Conservation (phyloP, 2,329 filamentous ascomycete genomes). For the Endocalyx cinctus region DNA sequence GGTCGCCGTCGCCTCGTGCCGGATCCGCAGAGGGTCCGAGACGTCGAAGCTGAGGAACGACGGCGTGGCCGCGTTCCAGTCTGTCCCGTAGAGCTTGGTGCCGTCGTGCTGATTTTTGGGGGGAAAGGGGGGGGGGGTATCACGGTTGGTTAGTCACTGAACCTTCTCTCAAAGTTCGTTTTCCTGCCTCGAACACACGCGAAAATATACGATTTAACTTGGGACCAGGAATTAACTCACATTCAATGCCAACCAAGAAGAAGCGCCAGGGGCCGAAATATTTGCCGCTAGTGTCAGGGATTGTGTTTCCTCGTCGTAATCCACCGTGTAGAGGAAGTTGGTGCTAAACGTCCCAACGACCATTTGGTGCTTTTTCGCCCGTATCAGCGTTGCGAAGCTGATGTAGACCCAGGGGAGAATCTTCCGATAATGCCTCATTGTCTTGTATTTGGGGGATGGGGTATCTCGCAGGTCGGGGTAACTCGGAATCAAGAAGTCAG, state of each 20-base stretch:
- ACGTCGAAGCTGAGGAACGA: conserved; percentile 24
- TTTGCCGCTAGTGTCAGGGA: conserved; percentile 18
- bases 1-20: conserved; percentile 11
- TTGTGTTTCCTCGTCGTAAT: conserved; percentile 24
- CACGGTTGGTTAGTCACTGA: conserved; percentile 2
- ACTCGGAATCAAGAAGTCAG: too few relatives aligned
- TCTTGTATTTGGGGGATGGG: too few relatives aligned
- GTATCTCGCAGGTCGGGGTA: too few relatives aligned
- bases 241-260: conserved; percentile 27
- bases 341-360: conserved; percentile 27
- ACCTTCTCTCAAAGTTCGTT: too few relatives aligned
- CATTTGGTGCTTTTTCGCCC: conserved; percentile 18
- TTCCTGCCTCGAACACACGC: too few relatives aligned
- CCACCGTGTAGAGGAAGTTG: conserved; percentile 23
- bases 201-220: too few relatives aligned
- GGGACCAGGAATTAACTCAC: conserved; percentile 12
- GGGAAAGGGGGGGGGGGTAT: too few relatives aligned
- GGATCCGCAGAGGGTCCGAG: conserved; percentile 15
- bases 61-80: conserved; percentile 15
- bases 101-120: conserved; percentile 30
- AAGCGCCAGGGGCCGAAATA: conserved; percentile 13
- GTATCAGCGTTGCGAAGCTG: conserved; percentile 2
- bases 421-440: too few relatives aligned
- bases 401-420: too few relatives aligned
- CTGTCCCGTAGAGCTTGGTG: conserved; percentile 25